Base-by-base conservation (phyloP, 2,329 filamentous ascomycete genomes). In the Talaromyces sp. region DNA sequence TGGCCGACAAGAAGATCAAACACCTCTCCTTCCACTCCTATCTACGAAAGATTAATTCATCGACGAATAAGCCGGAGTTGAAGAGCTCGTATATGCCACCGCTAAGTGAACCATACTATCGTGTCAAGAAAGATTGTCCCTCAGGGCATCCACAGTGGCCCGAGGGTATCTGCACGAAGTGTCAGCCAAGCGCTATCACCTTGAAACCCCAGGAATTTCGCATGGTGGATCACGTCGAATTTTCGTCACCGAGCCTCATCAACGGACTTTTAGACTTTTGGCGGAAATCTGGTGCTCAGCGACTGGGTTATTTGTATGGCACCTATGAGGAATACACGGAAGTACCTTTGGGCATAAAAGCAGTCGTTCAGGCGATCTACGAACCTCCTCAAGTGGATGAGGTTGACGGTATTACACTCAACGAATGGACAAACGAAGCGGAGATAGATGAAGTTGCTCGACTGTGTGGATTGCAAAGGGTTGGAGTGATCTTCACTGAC, bases 141-240 rank as follows among this genome's bases (percentile, higher is more conserved):
- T 93, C 93, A 0, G 95, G 95, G 1, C 95, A 99, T 78, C 90
- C 93, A 19, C 87, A 90, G 49, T 99, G 95, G 89, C 95, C 95
- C 2, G 93, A 96, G 72, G 95, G 95, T 17, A 98, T 99, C 70
- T 99, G 95, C 81, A 96, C 92, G 66, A 99, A 98, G 77, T 99
- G 95, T 72, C 96, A 99, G 75, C 95, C 95, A 7, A 97, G 94
- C 69, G 94, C 95, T 64, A 99, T 99, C 74, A 97, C 92, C 11
- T 82, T 99, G 62, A 93, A 98, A 75, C 92, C 93, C 5, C 95
- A 99, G 77, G 85, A 90, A 22, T 99, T 94, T 77, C 92, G 95
- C 61, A 97, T 95, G 91, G 93, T 99, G 3, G 95, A 99, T 73
- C 95, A 99, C 76, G 95, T 99, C 68, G 96, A 99, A 78, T 98